Evolutionary conservation across 495 filamentous ascomycete species (phyloP), one percentile per base, ranked within the genome.

Genomic region (Aspergillus diversus): DNA sequence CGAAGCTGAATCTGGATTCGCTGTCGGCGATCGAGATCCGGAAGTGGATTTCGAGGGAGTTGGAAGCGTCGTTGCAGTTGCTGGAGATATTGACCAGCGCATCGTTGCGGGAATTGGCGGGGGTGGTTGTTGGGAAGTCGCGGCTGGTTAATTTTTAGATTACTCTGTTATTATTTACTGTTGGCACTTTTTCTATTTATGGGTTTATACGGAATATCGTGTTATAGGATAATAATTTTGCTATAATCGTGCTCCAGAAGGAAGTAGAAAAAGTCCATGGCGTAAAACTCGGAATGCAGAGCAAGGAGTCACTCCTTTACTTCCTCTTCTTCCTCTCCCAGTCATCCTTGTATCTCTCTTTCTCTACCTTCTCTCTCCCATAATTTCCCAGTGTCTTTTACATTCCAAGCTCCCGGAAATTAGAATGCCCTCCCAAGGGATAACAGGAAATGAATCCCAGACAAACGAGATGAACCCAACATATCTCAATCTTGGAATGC

Each of bases 31-130:
- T 50, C 27, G 47, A 50, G 21, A 31, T 50, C 47, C 47, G 47
- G 15, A 50, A 50, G 47, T 50, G 47, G 47, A 50, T 50, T 17
- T 50, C 47, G 47, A n/a, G 47, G 9, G 47, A 50, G 21, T 16
- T 50, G 3, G 47, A 50, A 9, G 47, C 47, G 47, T 50, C 47
- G 16, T 17, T 50, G 16, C 47, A 50, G n/a, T 17, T 50, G 21
- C 11, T 50, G n/a, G 47, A 50, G 47, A 50, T 50, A 2, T 27
- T 50, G 47, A 50, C 47, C 0, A 50, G 47, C 27, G 16, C 47
- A 9, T 50, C 47, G n/a, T 9, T 50, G 21, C 5, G 4, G 16
- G 47, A 50, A 16, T 27, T 50, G n/a, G 47, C 47, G 16, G 27
- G 13, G n/a, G 16, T 17, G 16, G 47, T 50, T n/a, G n/a, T 50